phyloP scores from a whole-genome alignment of 495 filamentous ascomycete genomes.

The Penicillium daleae region DNA sequence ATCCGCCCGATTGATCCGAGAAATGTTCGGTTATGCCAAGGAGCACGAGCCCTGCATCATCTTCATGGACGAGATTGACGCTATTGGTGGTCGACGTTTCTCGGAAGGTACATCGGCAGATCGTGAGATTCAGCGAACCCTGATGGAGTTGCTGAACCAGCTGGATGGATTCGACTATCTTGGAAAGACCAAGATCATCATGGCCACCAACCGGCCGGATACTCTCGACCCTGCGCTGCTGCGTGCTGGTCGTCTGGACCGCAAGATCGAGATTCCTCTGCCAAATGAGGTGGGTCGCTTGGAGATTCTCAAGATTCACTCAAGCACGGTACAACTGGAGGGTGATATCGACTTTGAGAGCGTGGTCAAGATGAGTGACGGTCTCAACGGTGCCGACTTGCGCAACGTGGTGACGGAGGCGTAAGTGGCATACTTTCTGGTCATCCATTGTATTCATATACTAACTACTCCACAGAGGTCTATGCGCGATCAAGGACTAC shows the following conservation, averaged over 20 bases:
- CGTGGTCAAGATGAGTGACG: constrained; percentile 99
- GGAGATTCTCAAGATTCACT: constrained; percentile 99
- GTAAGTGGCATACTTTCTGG: constrained; percentile 50
- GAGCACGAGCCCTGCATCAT: constrained; percentile 99
- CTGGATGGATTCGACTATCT: constrained; percentile 99
- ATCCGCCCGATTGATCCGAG: constrained; percentile 93
- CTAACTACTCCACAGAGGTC: constrained; percentile 61
- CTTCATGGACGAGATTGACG: constrained; percentile 99
- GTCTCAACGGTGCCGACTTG: constrained; percentile 95
- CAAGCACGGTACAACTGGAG: constrained; percentile 80
- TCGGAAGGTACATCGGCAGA: constrained; percentile 98
- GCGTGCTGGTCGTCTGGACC: constrained; percentile 89
- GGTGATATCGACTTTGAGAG: constrained; percentile 99
- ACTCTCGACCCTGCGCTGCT: constrained; percentile 95
- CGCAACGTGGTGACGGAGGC: constrained; percentile 98
- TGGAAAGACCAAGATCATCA: constrained; percentile 99
- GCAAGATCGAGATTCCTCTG: constrained; percentile 98
- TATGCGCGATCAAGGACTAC: constrained; percentile 98
- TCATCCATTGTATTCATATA: constrained; percentile 16
- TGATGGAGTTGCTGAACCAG: constrained; percentile 99
- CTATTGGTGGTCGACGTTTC: constrained; percentile 95
- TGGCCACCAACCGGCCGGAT: constrained; percentile 98
- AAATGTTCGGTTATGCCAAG: constrained; percentile 99
- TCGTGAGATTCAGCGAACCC: constrained; percentile 96
- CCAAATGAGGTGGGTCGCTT: constrained; percentile 98